Conservation (phyloP, 2,329 filamentous ascomycete genomes). For the Emericellopsis atlantica region DNA sequence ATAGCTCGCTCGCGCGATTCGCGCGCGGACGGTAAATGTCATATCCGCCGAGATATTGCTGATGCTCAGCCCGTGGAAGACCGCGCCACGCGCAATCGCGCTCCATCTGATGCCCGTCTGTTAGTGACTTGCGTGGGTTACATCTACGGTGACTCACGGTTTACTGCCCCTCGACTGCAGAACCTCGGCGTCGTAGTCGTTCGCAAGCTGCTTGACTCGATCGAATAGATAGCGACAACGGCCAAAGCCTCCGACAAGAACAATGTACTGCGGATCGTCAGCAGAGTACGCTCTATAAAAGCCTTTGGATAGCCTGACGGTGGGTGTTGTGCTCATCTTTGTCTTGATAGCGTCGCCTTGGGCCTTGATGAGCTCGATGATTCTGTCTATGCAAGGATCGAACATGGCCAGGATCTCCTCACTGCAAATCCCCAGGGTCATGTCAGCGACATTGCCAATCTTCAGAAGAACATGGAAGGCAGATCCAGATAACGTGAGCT, state of each 20-base stretch:
- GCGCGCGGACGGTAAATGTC: not conserved
- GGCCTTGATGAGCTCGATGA: not conserved
- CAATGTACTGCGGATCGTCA: slow-evolving; percentile 14
- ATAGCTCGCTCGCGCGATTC: not conserved
- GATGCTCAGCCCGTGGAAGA: slow-evolving; percentile 9
- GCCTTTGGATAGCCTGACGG: not conserved
- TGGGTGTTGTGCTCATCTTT: not conserved
- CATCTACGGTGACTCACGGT: slow-evolving; percentile 15
- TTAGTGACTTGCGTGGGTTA: not conserved
- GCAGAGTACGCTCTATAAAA: not conserved
- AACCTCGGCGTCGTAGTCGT: slow-evolving; percentile 7
- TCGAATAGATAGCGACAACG: slow-evolving; percentile 13
- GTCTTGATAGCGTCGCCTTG: not conserved
- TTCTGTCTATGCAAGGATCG: not conserved
- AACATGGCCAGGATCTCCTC: not conserved
- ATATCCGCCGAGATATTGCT: not conserved
- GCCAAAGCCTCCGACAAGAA: slow-evolving; percentile 25
- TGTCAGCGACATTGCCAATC: too few species aligned
- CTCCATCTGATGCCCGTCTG: slow-evolving; percentile 14
- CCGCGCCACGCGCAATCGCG: slow-evolving; percentile 19
- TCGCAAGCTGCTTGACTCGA: slow-evolving; percentile 3
- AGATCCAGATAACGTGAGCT: too few species aligned
- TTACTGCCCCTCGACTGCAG: slow-evolving; percentile 15
- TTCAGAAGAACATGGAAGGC: too few species aligned
- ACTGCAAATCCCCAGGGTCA: not conserved